These are phyloP conservation scores for Handroanthus guayacan DNA, from an alignment of 257 asterid genomes.

Conservation along the genomic window DNA sequence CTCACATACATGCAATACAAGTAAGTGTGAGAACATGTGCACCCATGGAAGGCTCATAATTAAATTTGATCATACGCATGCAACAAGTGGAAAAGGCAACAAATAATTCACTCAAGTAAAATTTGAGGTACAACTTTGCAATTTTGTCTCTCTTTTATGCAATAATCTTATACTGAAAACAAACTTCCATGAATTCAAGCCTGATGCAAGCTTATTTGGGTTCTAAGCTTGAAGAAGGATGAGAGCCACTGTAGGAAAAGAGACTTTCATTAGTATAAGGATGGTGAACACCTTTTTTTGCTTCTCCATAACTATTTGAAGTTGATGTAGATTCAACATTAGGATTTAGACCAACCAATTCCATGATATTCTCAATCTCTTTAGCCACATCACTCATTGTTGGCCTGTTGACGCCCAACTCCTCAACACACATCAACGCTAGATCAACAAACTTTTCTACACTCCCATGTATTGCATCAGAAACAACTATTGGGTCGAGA, in stretches of 20 bases:
- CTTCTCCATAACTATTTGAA: conserved; percentile 69
- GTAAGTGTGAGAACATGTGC: no score
- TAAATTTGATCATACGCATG: no score
- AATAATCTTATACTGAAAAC: no score
- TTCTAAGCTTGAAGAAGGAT: conserved; percentile 52
- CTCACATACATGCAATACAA: no score
- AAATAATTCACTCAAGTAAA: no score
- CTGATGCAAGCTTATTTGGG: conserved; percentile 49
- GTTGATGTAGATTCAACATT: conserved; percentile 77
- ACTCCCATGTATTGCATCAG: conserved; percentile 53
- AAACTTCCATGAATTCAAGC: background rate
- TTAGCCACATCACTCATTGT: conserved; percentile 84
- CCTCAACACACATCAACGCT: conserved; percentile 75
- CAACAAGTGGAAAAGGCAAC: no score
- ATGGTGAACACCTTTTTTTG: conserved; percentile 52
- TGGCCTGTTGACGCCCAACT: conserved; percentile 63
- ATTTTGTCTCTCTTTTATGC: no score
- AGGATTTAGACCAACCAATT: conserved; percentile 77
- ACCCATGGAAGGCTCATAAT: no score
- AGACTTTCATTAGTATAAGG: conserved; percentile 80
- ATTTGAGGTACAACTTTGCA: background rate
- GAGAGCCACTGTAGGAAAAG: conserved; percentile 61
- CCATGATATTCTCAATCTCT: conserved; percentile 83
- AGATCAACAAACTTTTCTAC: conserved; percentile 74
- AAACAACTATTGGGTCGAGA: conserved; percentile 72